Evolutionary conservation across 345 rosid species (phyloP).

Genomic region (Hibiscus tridactylites): DNA sequence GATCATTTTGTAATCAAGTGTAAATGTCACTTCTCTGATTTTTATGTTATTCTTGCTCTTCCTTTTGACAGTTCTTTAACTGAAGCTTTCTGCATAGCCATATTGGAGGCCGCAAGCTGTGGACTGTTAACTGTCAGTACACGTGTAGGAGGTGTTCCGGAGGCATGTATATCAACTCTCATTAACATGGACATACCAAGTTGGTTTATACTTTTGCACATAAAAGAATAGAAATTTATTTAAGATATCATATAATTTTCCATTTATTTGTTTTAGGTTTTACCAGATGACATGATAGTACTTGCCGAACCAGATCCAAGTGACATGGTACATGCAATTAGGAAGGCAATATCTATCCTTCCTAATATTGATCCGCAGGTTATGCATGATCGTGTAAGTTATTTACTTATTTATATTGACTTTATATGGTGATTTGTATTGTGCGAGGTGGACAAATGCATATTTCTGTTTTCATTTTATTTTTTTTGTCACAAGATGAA

Average conservation of each 20-base stretch:
- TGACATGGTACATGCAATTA: slow-evolving; percentile 81
- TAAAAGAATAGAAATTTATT: not conserved
- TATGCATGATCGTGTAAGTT: slow-evolving; percentile 79
- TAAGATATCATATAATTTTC: not conserved
- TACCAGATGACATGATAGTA: slow-evolving; percentile 96
- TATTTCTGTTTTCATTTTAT: not conserved
- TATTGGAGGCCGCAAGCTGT: slow-evolving; percentile 96
- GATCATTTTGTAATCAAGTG: not conserved
- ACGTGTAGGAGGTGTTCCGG: slow-evolving; percentile 95
- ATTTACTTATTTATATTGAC: not conserved
- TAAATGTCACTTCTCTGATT: not conserved
- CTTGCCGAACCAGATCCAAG: slow-evolving; percentile 91
- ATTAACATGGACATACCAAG: not conserved
- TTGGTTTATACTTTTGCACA: not conserved
- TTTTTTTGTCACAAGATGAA: slow-evolving; percentile 39
- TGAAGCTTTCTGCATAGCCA: slow-evolving; percentile 98
- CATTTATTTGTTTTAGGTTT: slow-evolving; percentile 40
- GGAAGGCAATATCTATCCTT: slow-evolving; percentile 70
- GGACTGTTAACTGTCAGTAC: slow-evolving; percentile 93
- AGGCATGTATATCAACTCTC: slow-evolving; percentile 40
- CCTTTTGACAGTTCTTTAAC: slow-evolving; percentile 72
- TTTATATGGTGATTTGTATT: not conserved
- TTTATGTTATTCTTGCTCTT: not conserved
- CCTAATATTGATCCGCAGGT: slow-evolving; percentile 76
- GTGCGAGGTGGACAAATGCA: not conserved